Conservation (phyloP, 306 rosid genomes). For the Castanea mollissima region DNA sequence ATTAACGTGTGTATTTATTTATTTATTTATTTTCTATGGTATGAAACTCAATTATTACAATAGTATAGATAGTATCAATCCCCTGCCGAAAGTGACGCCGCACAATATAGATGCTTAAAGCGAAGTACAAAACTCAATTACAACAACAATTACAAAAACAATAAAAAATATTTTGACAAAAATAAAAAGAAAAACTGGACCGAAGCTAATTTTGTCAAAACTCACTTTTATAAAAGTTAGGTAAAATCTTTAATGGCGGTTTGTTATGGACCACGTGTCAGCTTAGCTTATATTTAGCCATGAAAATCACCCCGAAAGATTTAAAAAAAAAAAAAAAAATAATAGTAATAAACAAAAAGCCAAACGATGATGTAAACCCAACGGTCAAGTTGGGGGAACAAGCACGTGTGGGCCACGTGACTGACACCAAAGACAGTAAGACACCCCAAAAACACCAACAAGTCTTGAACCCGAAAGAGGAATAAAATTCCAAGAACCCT, state of each 20-base stretch:
- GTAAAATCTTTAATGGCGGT: neutral
- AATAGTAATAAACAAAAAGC: neutral
- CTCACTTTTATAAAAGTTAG: neutral
- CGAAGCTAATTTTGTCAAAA: neutral
- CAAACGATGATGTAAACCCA: conserved; percentile 28
- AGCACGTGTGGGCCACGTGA: conserved; percentile 46
- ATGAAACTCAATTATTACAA: too few species aligned
- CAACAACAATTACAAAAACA: neutral
- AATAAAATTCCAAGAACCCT: neutral
- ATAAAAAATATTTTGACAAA: neutral
- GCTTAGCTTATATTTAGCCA: neutral
- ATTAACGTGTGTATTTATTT: neutral
- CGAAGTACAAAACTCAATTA: neutral
- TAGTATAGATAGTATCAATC: too few species aligned
- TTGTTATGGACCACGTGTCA: conserved; percentile 14
- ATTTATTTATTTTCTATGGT: too few species aligned
- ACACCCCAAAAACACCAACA: neutral
- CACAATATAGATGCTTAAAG: neutral
- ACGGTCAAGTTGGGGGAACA: conserved; percentile 69
- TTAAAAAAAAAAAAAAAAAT: neutral
- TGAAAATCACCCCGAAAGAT: neutral
- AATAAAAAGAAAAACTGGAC: neutral
- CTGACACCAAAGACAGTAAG: neutral
- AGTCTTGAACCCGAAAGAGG: neutral
- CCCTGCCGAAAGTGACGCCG: too few species aligned